phyloP scores from a whole-genome alignment of 2,329 filamentous ascomycete genomes.

The Venturia effusa region DNA sequence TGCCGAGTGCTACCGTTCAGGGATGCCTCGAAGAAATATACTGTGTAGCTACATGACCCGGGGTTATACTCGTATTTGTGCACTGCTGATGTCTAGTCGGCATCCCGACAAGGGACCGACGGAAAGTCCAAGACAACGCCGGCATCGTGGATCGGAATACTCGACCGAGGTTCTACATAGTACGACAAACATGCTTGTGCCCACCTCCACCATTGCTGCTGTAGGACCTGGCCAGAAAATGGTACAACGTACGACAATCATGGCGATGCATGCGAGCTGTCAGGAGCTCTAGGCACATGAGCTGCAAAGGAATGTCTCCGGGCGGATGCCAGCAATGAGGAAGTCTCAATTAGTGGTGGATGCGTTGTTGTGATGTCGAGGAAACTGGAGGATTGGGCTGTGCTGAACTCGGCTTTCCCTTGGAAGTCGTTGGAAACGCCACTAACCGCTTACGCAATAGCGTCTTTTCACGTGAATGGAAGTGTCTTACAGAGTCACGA shows the following conservation, averaged over 20 bases:
- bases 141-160: too few relatives aligned
- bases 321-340: not conserved
- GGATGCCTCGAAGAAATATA: not conserved
- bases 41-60: not conserved
- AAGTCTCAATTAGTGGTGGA: not conserved
- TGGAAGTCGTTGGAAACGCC: too few relatives aligned
- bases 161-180: too few relatives aligned
- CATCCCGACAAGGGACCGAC: not conserved
- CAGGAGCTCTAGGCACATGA: not conserved
- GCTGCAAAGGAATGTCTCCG: not conserved
- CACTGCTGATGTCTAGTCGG: not conserved
- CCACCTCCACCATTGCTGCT: not conserved
- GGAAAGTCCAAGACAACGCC: too few relatives aligned
- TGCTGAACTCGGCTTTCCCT: too few relatives aligned
- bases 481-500: too few relatives aligned
- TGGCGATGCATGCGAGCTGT: not conserved
- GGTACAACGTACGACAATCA: too few relatives aligned
- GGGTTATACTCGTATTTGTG: not conserved
- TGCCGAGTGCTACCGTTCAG: not conserved
- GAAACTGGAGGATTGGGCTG: not conserved
- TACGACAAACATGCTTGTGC: too few relatives aligned
- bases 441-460: too few relatives aligned
- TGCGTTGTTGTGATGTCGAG: not conserved
- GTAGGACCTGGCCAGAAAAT: not conserved
- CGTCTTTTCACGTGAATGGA: too few relatives aligned